Evolutionary conservation across 495 filamentous ascomycete genomes (phyloP).

Genomic region (Tetracladium marchalianum): DNA sequence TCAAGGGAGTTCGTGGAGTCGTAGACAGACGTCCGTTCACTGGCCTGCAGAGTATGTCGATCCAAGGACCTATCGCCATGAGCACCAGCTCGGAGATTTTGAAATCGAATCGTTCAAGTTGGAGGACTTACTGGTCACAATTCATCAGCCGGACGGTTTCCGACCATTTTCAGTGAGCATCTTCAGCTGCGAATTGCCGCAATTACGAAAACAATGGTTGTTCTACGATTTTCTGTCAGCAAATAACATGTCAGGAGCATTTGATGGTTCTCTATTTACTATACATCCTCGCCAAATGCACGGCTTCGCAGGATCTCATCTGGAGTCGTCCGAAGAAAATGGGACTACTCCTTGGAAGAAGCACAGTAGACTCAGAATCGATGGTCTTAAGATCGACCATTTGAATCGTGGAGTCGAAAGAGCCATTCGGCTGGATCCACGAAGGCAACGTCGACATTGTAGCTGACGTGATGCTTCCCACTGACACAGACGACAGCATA

Average conservation of each 20-base stretch:
- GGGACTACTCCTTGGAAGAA: slow-evolving; percentile 72
- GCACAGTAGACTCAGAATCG: slow-evolving; percentile 79
- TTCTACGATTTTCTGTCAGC: slow-evolving; percentile 97
- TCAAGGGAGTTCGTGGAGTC: slow-evolving; percentile 93
- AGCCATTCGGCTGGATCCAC: slow-evolving; percentile 94
- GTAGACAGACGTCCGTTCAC: slow-evolving; percentile 76
- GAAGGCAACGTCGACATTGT: slow-evolving; percentile 95
- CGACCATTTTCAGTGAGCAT: slow-evolving; percentile 91
- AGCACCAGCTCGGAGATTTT: slow-evolving; percentile 88
- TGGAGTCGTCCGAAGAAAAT: slow-evolving; percentile 30
- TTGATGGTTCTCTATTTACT: slow-evolving; percentile 91
- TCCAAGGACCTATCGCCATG: slow-evolving; percentile 76
- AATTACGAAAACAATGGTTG: slow-evolving; percentile 88
- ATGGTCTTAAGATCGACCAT: slow-evolving; percentile 90
- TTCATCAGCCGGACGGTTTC: slow-evolving; percentile 85
- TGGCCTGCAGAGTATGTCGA: slow-evolving; percentile 65
- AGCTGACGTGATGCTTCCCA: slow-evolving; percentile 86
- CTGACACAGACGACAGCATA: slow-evolving; percentile 75
- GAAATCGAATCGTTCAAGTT: slow-evolving; percentile 94
- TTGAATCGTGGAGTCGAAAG: slow-evolving; percentile 89
- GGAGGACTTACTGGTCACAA: slow-evolving; percentile 83
- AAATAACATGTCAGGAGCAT: slow-evolving; percentile 91
- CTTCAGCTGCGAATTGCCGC: slow-evolving; percentile 87
- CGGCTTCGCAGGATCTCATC: slow-evolving; percentile 45
- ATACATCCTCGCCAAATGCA: slow-evolving; percentile 92